Evolutionary conservation across 495 filamentous ascomycete species (phyloP).

Genomic region (Neurospora sp.): DNA sequence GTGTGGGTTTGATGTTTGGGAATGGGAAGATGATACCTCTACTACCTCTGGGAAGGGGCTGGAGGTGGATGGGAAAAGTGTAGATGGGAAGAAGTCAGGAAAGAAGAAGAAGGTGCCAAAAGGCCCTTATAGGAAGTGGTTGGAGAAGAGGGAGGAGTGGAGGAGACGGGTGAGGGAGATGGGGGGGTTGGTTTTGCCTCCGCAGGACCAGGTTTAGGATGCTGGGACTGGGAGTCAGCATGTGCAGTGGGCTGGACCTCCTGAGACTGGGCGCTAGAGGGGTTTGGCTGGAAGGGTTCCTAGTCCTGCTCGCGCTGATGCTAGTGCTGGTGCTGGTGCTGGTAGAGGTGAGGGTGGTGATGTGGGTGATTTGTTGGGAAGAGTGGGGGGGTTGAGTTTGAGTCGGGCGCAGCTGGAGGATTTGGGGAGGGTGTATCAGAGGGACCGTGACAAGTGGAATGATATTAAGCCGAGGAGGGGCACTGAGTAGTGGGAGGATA

Average conservation of each 20-base stretch:
- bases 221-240: neutral
- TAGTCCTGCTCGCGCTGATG: neutral
- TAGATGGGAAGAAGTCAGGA: neutral
- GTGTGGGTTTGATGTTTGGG: neutral
- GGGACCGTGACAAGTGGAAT: neutral
- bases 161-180: neutral
- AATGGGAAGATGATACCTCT: no score
- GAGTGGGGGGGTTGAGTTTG: neutral
- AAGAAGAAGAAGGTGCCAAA: neutral
- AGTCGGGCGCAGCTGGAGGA: neutral
- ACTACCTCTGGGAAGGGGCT: neutral
- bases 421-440: neutral
- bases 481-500: neutral
- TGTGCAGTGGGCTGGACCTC: neutral
- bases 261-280: neutral
- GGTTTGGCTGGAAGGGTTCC: neutral
- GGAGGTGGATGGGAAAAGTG: neutral
- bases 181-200: neutral
- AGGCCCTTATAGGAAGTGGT: neutral
- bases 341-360: neutral
- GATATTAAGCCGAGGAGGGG: neutral
- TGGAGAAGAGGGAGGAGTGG: neutral
- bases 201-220: neutral
- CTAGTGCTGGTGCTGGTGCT: neutral
- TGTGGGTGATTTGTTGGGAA: neutral